Base-by-base conservation (phyloP, 2,329 filamentous ascomycete genomes). In the Magnaporthiopsis incrustans region DNA sequence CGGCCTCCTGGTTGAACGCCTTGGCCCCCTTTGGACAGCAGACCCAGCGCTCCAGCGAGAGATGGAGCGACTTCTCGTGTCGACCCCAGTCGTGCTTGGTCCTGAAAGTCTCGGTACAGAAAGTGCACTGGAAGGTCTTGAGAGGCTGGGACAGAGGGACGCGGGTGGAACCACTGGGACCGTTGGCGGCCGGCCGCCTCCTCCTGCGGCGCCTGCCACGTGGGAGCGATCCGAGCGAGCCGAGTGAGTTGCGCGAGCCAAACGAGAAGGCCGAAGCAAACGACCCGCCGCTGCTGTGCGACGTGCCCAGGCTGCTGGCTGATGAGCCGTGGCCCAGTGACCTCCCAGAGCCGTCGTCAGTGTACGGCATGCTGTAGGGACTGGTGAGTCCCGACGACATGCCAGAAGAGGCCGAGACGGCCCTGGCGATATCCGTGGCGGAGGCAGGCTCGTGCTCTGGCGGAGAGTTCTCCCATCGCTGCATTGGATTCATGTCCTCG, bases 31-130 rank as follows among this genome's bases (percentile, higher is more conserved):
- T 79, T 59, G 85, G 85, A 4, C 82, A 81, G 70, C 83, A 90
- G 66, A 86, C 84, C 89, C 82, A 91, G 64, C 80, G 80, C 76
- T 85, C 86, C 0, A 89, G 82, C 8, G 84, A 90, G 69, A 84
- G 75, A 72, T 84, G 88, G 67, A 86, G 77, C 62, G 85, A 87
- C 68, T 88, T 88, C 70, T 91, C 88, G 71, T 91, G 88, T 65
- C 88, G 79, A 69, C 88, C 85, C 62, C 86, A 89, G 73, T 89
- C 86, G 69, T 89, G 85, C 71, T 89, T 89, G 4, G 85, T 88
- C 68, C 85, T 79, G 73, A 88, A 89, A 0, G 84, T 86, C 67
- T 88, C 85, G 8, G 86, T 88, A 72, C 86, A 89, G 77, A 89
- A 89, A 67, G 86, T 89, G 73, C 86, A 89, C 73, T 88, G 85